Evolutionary conservation across 2,329 filamentous ascomycete species (phyloP), one percentile per base, ranked within the genome.

Genomic region (Chlorencoelia australis): DNA sequence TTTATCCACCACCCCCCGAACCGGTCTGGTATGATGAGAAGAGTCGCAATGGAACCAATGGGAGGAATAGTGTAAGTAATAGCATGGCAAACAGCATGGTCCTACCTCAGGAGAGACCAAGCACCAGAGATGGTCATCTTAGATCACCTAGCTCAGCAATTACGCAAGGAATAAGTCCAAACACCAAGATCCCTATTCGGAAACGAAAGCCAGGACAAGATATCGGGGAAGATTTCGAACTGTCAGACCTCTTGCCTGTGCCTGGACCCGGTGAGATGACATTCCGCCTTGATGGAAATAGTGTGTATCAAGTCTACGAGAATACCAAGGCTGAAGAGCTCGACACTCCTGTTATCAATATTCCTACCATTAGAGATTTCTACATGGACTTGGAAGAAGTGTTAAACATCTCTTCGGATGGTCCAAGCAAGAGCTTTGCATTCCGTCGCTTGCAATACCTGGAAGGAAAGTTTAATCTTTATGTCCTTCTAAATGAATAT

Each of bases 381-480:
- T 98, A 96, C 59, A 83, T 94, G 68, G 89, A 95, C 55, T 66
- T 98, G 17, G 91, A 98, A 55, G 70, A 78, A 15, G 80, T 96
- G 40, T 68, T 94, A 35, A 78, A 81, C 40, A 77, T 93, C n/a
- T 94, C 88, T 1, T 94, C 88, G 0, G 89, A 98, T 55, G 91
- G 91, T 0, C 91, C 91, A 0, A 89, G 81, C 60, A 98, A 98
- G 63, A 95, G 87, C 54, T 96, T 96, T 60, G 89, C 91, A 1
- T 98, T 94, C 59, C 80, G 89, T 37, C 79, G 93, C 8, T 69
- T 98, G 31, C 89, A 94, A 52, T 98, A 96, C 57, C 67, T 98
- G 7, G 91, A 98, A 63, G 89, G 87, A 42, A 95, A 95, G 57
- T 98, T 94, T 63, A 94, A 95, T 56, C 71, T 98, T 15, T 95